phyloP scores from a whole-genome alignment of 2,329 filamentous ascomycete species.

The Ilyonectria robusta region DNA sequence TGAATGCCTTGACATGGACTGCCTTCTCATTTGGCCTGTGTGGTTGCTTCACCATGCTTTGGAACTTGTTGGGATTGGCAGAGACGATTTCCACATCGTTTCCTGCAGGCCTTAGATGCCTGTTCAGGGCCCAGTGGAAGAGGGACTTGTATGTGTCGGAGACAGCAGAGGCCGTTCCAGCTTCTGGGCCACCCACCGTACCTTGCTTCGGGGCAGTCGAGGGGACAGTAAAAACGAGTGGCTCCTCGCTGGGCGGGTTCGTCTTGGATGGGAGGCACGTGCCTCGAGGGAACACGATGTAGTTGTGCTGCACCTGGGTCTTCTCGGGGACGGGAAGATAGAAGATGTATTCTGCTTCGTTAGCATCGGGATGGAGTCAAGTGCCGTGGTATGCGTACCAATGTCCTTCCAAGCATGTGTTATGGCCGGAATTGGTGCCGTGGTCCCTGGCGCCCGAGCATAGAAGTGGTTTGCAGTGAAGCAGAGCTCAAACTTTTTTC shows the following conservation, averaged over 20 bases:
- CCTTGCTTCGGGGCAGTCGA: slow-evolving; percentile 73
- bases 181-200: slow-evolving; percentile 66
- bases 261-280: slow-evolving; percentile 67
- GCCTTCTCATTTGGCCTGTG: slow-evolving; percentile 74
- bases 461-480: slow-evolving; percentile 73
- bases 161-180: slow-evolving; percentile 65
- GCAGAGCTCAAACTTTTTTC: slow-evolving; percentile 78
- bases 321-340: slow-evolving; percentile 77
- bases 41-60: slow-evolving; percentile 68
- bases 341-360: slow-evolving; percentile 69
- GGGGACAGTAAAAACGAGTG: slow-evolving; percentile 75
- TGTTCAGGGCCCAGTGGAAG: slow-evolving; percentile 72
- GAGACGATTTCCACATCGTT: slow-evolving; percentile 65
- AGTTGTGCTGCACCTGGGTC: slow-evolving; percentile 75
- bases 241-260: slow-evolving; percentile 63
- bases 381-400: slow-evolving; percentile 58
- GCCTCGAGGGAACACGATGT: slow-evolving; percentile 72
- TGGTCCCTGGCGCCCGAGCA: slow-evolving; percentile 66
- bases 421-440: slow-evolving; percentile 66
- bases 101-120: slow-evolving; percentile 64
- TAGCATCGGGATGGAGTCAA: slow-evolving; percentile 16
- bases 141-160: slow-evolving; percentile 72
- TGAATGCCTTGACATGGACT: slow-evolving; percentile 76
- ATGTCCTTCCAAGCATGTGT: slow-evolving; percentile 74
- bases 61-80: slow-evolving; percentile 70